These are phyloP conservation scores for Aureobasidium sp. DNA, from an alignment of 2,329 filamentous ascomycete genomes.

Conservation along the genomic window DNA sequence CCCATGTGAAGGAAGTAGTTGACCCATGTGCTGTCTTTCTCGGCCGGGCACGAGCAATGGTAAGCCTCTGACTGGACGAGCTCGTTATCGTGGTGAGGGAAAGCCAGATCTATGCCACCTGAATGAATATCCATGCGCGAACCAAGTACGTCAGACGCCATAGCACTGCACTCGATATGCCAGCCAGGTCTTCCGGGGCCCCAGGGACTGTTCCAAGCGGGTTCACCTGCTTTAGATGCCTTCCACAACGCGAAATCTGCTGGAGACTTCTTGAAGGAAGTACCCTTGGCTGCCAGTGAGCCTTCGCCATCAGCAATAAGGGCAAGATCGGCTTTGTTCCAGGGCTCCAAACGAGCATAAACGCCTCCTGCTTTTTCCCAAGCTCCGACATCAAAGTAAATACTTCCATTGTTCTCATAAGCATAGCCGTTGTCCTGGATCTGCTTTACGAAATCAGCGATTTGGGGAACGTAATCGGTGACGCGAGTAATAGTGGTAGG, in stretches of 20 bases:
- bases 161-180: conserved; percentile 96
- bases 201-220: conserved; percentile 83
- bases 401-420: conserved; percentile 63
- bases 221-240: conserved; percentile 82
- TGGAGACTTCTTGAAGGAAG: conserved; percentile 61
- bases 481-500: conserved; percentile 80
- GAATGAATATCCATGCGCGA: conserved; percentile 86
- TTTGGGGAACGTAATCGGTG: conserved; percentile 86
- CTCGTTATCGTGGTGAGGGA: conserved; percentile 91
- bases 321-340: conserved; percentile 75
- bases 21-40: conserved; percentile 56
- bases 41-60: conserved; percentile 43
- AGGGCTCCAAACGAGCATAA: conserved; percentile 79
- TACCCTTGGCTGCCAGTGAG: conserved; percentile 48
- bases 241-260: conserved; percentile 95
- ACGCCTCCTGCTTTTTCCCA: conserved; percentile 80
- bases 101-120: conserved; percentile 82
- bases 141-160: conserved; percentile 86
- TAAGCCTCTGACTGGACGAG: conserved; percentile 86
- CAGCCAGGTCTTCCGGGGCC: conserved; percentile 82
- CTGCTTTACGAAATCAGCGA: conserved; percentile 74
- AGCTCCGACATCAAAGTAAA: conserved; percentile 85
- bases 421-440: conserved; percentile 82
- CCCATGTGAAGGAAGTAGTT: conserved; percentile 97
- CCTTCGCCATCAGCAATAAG: conserved; percentile 87